Evolutionary conservation across 345 rosid species (phyloP).

Genomic region (Arabidopsis thaliana): TAIR10.1 NC_003076.8:18453501-18454000

Average conservation of each 20-base stretch:
- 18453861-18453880: slow-evolving; percentile 41
- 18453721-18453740: slow-evolving; percentile 16
- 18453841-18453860: not conserved
- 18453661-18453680: slow-evolving; percentile 19
- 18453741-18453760: not conserved
- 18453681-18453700: slow-evolving; percentile 28
- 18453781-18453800: slow-evolving; percentile 29
- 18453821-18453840: not conserved
- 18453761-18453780: slow-evolving; percentile 14
- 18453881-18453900: slow-evolving; percentile 18
- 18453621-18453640: not conserved
- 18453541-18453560: too few relatives aligned
- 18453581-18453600: not conserved
- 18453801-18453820: slow-evolving; percentile 16
- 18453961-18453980: not conserved
- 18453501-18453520: too few relatives aligned
- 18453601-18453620: slow-evolving; percentile 21
- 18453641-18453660: not conserved
- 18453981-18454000: too few relatives aligned
- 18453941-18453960: not conserved
- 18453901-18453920: not conserved
- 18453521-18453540: not conserved
- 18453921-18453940: not conserved
- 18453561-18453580: not conserved
- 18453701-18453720: not conserved